A percentile compares a stretch with the other conserved stretches of the same genome.
Conservation (phyloP, 768 basidiomycete species). For the Tephrocybe sp. region DNA sequence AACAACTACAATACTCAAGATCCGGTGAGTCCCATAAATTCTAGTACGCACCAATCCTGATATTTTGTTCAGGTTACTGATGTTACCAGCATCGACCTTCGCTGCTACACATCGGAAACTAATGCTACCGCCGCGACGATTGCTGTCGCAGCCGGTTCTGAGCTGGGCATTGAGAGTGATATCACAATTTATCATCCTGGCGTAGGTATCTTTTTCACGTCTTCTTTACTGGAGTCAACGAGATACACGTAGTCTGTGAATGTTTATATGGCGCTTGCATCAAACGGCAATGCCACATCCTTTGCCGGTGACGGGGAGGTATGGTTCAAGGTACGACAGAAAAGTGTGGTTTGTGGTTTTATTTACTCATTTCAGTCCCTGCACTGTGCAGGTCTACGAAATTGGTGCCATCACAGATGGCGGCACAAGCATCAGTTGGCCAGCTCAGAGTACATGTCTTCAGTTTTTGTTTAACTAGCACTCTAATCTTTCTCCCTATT, state of each 20-base stretch:
- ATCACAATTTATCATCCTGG: slow-evolving; percentile 50
- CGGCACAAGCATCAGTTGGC: slow-evolving; percentile 45
- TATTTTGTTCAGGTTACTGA: neutral
- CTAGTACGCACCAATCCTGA: neutral
- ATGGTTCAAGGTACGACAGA: slow-evolving; percentile 40
- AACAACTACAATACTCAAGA: slow-evolving; percentile 44
- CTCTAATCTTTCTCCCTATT: neutral
- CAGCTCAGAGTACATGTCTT: slow-evolving; percentile 38
- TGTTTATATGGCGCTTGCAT: slow-evolving; percentile 45
- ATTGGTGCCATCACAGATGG: slow-evolving; percentile 47
- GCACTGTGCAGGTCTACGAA: slow-evolving; percentile 33
- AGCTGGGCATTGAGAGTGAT: slow-evolving; percentile 41
- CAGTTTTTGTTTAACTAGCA: slow-evolving; percentile 1
- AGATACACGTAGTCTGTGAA: slow-evolving; percentile 21
- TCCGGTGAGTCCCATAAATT: slow-evolving; percentile 26
- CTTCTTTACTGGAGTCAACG: neutral
- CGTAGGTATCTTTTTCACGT: slow-evolving; percentile 22
- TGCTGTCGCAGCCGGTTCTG: slow-evolving; percentile 43
- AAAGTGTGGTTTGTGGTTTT: neutral
- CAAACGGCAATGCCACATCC: slow-evolving; percentile 31
- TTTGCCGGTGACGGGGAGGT: slow-evolving; percentile 45
- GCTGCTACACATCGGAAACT: slow-evolving; percentile 45
- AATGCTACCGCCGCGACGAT: slow-evolving; percentile 41
- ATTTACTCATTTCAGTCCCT: neutral
- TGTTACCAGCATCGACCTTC: slow-evolving; percentile 32